Evolutionary conservation across 768 basidiomycete species (phyloP).

Genomic region (Megacollybia marginata): DNA sequence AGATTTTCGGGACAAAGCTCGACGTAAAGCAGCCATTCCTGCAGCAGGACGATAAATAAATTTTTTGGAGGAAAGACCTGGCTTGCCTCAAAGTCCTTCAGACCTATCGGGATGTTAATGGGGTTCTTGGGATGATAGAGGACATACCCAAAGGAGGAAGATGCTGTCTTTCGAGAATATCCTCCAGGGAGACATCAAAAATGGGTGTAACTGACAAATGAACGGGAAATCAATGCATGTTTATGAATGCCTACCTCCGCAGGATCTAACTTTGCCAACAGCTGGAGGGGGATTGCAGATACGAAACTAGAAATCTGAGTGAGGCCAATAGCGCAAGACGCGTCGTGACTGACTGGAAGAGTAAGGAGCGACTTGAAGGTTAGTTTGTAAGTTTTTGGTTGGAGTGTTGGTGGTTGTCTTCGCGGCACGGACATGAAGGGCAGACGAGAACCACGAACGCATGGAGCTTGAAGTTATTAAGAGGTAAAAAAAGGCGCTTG

Average conservation of each 20-base stretch:
- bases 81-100: slow-evolving; percentile 61
- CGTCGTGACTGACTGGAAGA: slow-evolving; percentile 25
- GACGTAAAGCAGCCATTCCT: slow-evolving; percentile 78
- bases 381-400: not conserved
- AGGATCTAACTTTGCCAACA: slow-evolving; percentile 62
- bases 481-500: not conserved
- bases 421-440: not conserved
- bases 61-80: not conserved
- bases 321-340: not conserved
- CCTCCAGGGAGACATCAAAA: slow-evolving; percentile 61
- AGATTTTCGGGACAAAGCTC: slow-evolving; percentile 73
- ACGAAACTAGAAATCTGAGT: slow-evolving; percentile 29
- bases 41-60: slow-evolving; percentile 8
- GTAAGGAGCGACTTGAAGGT: slow-evolving; percentile 20
- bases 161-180: slow-evolving; percentile 69
- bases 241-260: slow-evolving; percentile 33
- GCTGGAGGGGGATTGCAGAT: slow-evolving; percentile 65
- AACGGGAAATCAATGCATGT: not conserved
- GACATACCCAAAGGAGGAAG: slow-evolving; percentile 63
- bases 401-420: not conserved
- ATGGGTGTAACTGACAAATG: slow-evolving; percentile 49
- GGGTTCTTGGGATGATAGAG: slow-evolving; percentile 1
- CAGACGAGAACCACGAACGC: not conserved
- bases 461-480: not conserved
- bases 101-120: slow-evolving; percentile 29